These are phyloP conservation scores for Hirschioporus abietinus DNA, from an alignment of 768 basidiomycete species.

Conservation along the genomic window DNA sequence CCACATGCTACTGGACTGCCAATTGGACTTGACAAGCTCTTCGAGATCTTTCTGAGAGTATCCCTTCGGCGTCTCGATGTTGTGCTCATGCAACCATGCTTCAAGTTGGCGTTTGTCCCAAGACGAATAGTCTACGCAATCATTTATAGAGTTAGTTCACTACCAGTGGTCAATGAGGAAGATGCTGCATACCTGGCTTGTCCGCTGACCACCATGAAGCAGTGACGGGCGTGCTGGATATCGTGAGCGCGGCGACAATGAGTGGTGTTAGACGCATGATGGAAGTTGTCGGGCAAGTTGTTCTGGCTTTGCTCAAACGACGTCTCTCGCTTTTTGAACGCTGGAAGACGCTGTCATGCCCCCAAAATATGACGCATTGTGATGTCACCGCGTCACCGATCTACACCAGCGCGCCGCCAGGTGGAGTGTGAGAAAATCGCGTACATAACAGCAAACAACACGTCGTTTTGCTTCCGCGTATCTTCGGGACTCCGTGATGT, in stretches of 20 bases:
- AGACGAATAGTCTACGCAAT: slow-evolving; percentile 28
- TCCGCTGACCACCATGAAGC: slow-evolving; percentile 27
- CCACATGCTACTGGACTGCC: slow-evolving; percentile 45
- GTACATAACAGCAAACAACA: no score
- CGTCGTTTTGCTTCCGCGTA: no score
- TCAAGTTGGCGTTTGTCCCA: slow-evolving; percentile 67
- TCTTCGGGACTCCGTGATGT: no score
- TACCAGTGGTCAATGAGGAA: not conserved
- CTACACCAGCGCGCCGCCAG: no score
- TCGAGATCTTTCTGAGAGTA: slow-evolving; percentile 29
- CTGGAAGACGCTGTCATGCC: not conserved
- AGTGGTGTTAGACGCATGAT: slow-evolving; percentile 27
- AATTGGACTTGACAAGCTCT: slow-evolving; percentile 57
- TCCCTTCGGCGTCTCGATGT: slow-evolving; percentile 45
- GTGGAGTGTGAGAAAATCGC: no score
- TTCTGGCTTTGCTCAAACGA: no score
- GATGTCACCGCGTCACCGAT: not conserved
- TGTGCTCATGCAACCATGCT: slow-evolving; percentile 65
- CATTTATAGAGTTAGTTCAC: not conserved
- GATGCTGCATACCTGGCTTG: slow-evolving; percentile 25
- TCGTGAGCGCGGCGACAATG: slow-evolving; percentile 27
- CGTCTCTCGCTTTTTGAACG: not conserved
- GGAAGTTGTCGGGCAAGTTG: not conserved
- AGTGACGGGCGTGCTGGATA: slow-evolving; percentile 38
- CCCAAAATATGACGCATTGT: slow-evolving; percentile 1